phyloP scores from a whole-genome alignment of 495 filamentous ascomycete species.

The Oidiodendron maius region DNA sequence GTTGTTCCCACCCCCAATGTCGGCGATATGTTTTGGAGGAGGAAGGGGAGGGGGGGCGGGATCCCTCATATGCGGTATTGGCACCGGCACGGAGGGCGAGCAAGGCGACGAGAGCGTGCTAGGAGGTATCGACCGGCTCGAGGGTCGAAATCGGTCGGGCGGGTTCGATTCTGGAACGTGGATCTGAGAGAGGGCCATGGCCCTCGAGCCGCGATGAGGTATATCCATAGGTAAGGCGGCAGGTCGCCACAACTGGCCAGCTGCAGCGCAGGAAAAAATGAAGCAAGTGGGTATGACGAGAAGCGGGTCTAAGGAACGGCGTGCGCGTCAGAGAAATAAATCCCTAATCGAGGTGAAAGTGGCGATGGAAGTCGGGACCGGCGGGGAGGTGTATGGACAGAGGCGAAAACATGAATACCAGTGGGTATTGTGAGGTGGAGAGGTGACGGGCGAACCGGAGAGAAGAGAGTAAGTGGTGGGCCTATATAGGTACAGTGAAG shows the following conservation, averaged over 20 bases:
- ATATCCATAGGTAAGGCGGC: constrained; percentile 47
- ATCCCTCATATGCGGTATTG: constrained; percentile 33
- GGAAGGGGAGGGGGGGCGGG: constrained; percentile 45
- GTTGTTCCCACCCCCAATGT: constrained; percentile 22
- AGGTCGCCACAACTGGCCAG: constrained; percentile 29
- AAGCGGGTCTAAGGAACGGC: constrained; percentile 2
- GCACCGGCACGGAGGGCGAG: constrained; percentile 41
- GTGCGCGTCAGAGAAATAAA: not conserved
- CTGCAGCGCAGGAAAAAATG: too few species aligned
- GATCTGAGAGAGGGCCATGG: constrained; percentile 41
- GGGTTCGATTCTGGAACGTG: constrained; percentile 46
- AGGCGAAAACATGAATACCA: constrained; percentile 21
- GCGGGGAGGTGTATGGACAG: constrained; percentile 6
- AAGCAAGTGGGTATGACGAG: too few species aligned
- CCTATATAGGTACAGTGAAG: too few species aligned
- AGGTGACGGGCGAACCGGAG: too few species aligned
- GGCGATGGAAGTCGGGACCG: constrained; percentile 20
- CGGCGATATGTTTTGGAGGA: constrained; percentile 39
- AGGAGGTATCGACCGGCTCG: constrained; percentile 39
- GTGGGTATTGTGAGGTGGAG: too few species aligned
- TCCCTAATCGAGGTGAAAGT: constrained; percentile 8
- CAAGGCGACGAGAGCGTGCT: constrained; percentile 34
- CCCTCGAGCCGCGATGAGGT: constrained; percentile 37
- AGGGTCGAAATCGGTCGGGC: constrained; percentile 41
- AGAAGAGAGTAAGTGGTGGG: too few species aligned